Evolutionary conservation across 2,329 filamentous ascomycete genomes (phyloP).

Genomic region (Trichoderma sp.): DNA sequence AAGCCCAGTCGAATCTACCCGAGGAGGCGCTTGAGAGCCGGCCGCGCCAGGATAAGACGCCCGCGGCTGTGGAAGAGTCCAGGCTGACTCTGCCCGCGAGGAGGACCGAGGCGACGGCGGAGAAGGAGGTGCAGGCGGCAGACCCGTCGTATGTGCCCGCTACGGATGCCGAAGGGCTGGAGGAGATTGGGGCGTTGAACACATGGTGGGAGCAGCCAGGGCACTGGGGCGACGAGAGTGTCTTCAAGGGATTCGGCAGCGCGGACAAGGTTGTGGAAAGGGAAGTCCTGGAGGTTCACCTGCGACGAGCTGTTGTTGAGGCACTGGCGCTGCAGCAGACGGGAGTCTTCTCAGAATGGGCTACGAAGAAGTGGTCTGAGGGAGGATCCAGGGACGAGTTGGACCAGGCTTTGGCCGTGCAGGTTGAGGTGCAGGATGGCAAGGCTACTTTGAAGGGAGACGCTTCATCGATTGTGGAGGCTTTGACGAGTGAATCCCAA

Average conservation of each 20-base stretch:
- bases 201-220: slow-evolving; percentile 55
- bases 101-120: slow-evolving; percentile 35
- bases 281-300: slow-evolving; percentile 46
- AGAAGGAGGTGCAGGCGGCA: slow-evolving; percentile 32
- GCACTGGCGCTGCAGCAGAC: slow-evolving; percentile 43
- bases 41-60: slow-evolving; percentile 26
- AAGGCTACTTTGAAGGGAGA: slow-evolving; percentile 41
- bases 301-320: slow-evolving; percentile 54
- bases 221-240: slow-evolving; percentile 50
- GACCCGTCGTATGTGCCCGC: slow-evolving; percentile 49
- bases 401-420: slow-evolving; percentile 35
- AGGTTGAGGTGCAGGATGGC: slow-evolving; percentile 43
- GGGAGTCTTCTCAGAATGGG: slow-evolving; percentile 33
- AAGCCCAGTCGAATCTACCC: slow-evolving; percentile 32
- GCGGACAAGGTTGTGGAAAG: slow-evolving; percentile 42
- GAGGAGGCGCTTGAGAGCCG: slow-evolving; percentile 31
- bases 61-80: slow-evolving; percentile 30
- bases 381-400: slow-evolving; percentile 33
- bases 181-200: slow-evolving; percentile 46
- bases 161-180: slow-evolving; percentile 43
- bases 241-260: slow-evolving; percentile 46
- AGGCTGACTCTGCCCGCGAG: slow-evolving; percentile 35
- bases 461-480: slow-evolving; percentile 33
- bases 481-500: slow-evolving; percentile 32
- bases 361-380: slow-evolving; percentile 35